Conservation (phyloP, 1,284 basidiomycete genomes). For the Phenoliferia sp. region DNA sequence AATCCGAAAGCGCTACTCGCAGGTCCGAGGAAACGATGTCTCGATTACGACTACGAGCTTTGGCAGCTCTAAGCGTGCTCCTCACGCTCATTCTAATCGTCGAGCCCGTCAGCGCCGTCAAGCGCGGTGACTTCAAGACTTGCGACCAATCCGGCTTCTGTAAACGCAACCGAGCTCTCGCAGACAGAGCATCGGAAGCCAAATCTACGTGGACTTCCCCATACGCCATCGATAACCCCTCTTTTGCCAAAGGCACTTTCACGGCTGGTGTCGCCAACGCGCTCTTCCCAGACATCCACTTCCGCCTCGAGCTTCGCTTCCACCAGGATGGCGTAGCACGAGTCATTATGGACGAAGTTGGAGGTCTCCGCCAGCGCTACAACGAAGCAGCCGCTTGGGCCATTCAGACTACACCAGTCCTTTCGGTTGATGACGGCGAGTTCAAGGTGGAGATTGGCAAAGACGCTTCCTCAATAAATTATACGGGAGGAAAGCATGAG, state of each 20-base stretch:
- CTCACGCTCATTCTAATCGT: conserved; percentile 1
- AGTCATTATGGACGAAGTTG: conserved; percentile 78
- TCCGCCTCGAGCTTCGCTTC: conserved; percentile 60
- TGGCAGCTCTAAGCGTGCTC: neutral
- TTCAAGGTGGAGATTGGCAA: conserved; percentile 57
- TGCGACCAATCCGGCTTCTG: conserved; percentile 88
- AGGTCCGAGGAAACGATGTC: neutral
- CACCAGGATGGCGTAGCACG: conserved; percentile 65
- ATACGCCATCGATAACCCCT: conserved; percentile 65
- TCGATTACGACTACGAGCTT: neutral
- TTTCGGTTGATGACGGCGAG: conserved; percentile 47
- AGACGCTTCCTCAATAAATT: conserved; percentile 46
- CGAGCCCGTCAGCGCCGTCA: conserved; percentile 38
- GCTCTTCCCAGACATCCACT: conserved; percentile 75
- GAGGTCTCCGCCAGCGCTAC: conserved; percentile 70
- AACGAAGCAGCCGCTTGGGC: conserved; percentile 86
- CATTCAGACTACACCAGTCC: conserved; percentile 60
- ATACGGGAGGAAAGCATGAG: conserved; percentile 45
- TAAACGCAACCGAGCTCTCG: conserved; percentile 73
- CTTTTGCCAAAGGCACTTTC: conserved; percentile 57
- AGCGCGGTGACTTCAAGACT: conserved; percentile 78
- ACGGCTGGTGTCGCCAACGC: conserved; percentile 66
- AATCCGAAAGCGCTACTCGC: no score
- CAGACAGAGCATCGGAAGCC: conserved; percentile 43
- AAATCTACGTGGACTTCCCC: conserved; percentile 68